Conservation (phyloP, 2,329 filamentous ascomycete species). For the Aspergillus sp. region DNA sequence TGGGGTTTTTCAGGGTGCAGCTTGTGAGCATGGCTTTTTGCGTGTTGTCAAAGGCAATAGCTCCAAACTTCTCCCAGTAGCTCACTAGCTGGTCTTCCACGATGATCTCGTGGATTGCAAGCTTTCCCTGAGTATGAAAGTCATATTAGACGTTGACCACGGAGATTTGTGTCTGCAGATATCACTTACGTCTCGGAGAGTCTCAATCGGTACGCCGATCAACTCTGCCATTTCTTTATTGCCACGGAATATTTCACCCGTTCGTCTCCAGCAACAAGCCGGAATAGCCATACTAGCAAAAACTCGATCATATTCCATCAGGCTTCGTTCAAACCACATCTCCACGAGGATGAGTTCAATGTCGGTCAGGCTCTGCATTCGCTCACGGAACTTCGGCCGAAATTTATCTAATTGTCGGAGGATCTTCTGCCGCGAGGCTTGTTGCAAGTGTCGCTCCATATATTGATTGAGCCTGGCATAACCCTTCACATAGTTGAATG, state of each 20-base stretch:
- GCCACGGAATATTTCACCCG: conserved; percentile 93
- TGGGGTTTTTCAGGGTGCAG: conserved; percentile 84
- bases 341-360: conserved; percentile 93
- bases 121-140: conserved; percentile 68
- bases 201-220: conserved; percentile 88
- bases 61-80: conserved; percentile 99
- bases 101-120: conserved; percentile 92
- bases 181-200: conserved; percentile 77
- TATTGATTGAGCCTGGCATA: conserved; percentile 88
- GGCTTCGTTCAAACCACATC: conserved; percentile 96
- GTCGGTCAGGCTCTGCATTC: conserved; percentile 88
- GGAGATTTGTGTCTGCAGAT: not conserved
- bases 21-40: conserved; percentile 96
- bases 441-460: conserved; percentile 84
- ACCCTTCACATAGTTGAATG: conserved; percentile 98
- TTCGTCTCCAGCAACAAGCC: conserved; percentile 94
- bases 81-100: conserved; percentile 92
- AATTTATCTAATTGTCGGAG: conserved; percentile 89
- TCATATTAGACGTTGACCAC: conserved; percentile 7
- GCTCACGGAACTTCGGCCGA: conserved; percentile 91
- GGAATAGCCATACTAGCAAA: conserved; percentile 99
- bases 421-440: conserved; percentile 84
- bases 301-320: conserved; percentile 98
- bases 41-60: conserved; percentile 89
- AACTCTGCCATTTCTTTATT: conserved; percentile 99